phyloP scores from a whole-genome alignment of 106 monocot species.

The Apostasia ramifera region DNA sequence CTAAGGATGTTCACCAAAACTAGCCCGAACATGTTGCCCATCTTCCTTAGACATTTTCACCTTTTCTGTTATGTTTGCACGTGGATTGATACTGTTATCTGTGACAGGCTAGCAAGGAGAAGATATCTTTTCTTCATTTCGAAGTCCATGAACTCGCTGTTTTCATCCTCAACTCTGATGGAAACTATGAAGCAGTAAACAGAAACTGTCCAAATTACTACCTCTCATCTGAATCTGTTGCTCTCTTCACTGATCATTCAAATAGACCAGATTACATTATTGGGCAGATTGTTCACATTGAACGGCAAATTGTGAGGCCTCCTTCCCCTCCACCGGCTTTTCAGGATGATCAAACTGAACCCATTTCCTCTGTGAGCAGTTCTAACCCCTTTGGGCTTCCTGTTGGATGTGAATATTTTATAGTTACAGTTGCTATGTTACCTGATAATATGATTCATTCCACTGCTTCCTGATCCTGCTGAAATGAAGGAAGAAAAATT shows the following conservation, averaged over 20 bases:
- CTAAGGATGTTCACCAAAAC: no score
- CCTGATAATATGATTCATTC: constrained; percentile 61
- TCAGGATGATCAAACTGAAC: constrained; percentile 21
- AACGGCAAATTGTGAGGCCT: constrained; percentile 32
- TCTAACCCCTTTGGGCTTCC: constrained; percentile 68
- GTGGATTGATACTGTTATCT: background rate
- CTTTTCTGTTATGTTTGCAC: background rate
- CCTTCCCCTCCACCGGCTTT: constrained; percentile 1
- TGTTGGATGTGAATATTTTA: constrained; percentile 81
- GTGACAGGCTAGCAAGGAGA: constrained; percentile 82
- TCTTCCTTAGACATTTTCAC: no score
- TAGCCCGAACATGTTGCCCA: no score
- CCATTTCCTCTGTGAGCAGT: constrained; percentile 8
- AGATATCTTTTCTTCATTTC: constrained; percentile 71
- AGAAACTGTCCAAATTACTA: constrained; percentile 66
- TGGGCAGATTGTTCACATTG: constrained; percentile 96
- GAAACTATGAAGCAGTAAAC: constrained; percentile 80
- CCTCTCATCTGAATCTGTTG: constrained; percentile 89
- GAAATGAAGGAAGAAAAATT: constrained; percentile 77
- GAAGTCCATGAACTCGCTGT: constrained; percentile 90
- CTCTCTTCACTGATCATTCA: constrained; percentile 70
- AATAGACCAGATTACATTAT: constrained; percentile 55
- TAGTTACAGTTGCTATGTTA: constrained; percentile 92
- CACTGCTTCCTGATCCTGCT: constrained; percentile 72
- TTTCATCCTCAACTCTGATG: constrained; percentile 63